Percentiles rank a stretch among this genome's conserved stretches.
Evolutionary conservation across 495 filamentous ascomycete genomes (phyloP).

Genomic region (Tuber microsphaerosporum): DNA sequence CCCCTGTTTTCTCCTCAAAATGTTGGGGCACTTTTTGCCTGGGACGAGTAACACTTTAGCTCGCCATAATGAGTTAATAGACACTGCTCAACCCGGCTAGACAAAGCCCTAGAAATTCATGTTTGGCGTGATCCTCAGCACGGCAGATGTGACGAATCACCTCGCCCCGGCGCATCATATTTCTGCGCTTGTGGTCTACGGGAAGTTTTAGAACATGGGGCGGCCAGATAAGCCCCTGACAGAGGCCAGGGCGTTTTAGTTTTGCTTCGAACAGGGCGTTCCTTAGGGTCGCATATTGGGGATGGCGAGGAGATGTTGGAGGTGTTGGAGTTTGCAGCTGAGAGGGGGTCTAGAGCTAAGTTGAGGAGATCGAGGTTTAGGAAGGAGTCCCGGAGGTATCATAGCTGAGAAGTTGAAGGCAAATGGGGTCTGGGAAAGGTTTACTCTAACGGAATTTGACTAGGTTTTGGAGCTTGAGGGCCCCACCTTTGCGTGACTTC

Average conservation of each 20-base stretch:
- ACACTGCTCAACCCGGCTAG: constrained; percentile 55
- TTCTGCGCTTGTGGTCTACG: constrained; percentile 60
- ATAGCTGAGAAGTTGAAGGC: too few species aligned
- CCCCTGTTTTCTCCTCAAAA: too few species aligned
- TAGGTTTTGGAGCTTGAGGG: background rate
- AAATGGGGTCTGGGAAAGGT: constrained; percentile 61
- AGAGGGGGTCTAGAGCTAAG: constrained; percentile 42
- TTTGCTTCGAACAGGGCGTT: constrained; percentile 59
- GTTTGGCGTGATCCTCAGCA: constrained; percentile 68
- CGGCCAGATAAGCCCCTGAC: constrained; percentile 61
- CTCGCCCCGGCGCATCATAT: constrained; percentile 61
- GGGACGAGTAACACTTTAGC: constrained; percentile 44
- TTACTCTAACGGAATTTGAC: constrained; percentile 43
- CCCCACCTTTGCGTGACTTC: background rate
- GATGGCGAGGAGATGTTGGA: constrained; percentile 62
- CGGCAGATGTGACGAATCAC: constrained; percentile 59
- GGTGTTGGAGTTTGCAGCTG: constrained; percentile 68
- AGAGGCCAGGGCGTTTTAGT: constrained; percentile 54
- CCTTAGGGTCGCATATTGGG: constrained; percentile 64
- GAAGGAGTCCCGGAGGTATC: too few species aligned
- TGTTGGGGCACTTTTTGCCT: too few species aligned
- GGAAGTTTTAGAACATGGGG: constrained; percentile 67
- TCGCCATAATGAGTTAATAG: constrained; percentile 61
- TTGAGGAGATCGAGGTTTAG: too few species aligned
- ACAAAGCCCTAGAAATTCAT: constrained; percentile 54